phyloP scores from a whole-genome alignment of 1,139 yeast species.

The Diutina neorugosa region DNA sequence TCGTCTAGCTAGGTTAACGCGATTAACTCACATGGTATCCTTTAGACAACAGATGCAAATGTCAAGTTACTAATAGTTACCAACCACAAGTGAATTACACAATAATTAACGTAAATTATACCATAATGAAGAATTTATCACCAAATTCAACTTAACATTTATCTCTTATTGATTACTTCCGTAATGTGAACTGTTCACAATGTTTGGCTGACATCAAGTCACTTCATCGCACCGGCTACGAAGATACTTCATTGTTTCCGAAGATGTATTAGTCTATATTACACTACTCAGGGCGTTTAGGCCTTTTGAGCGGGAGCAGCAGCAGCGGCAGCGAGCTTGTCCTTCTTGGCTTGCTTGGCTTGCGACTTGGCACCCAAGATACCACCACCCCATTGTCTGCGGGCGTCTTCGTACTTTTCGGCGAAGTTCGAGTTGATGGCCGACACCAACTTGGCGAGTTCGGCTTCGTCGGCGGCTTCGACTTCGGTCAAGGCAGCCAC shows the following conservation, averaged over 20 bases:
- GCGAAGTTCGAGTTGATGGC: slow-evolving; percentile 87
- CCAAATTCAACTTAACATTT: too few relatives aligned
- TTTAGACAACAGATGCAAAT: too few relatives aligned
- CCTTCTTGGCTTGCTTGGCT: slow-evolving; percentile 47
- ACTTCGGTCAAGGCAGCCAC: slow-evolving; percentile 97
- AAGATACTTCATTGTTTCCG: background rate
- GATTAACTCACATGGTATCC: too few relatives aligned
- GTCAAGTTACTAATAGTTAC: too few relatives aligned
- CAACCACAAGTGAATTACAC: too few relatives aligned
- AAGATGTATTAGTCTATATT: slow-evolving; percentile 2
- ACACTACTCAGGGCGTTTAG: background rate
- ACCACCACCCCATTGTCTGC: slow-evolving; percentile 99
- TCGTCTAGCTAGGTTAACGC: too few relatives aligned
- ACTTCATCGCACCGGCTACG: too few relatives aligned
- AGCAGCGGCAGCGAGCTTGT: slow-evolving; percentile 2
- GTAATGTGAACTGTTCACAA: too few relatives aligned
- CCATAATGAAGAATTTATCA: too few relatives aligned
- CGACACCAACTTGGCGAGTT: slow-evolving; percentile 82
- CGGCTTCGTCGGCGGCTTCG: slow-evolving; percentile 85
- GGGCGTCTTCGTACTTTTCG: slow-evolving; percentile 87
- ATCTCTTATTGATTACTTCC: too few relatives aligned
- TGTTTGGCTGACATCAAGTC: too few relatives aligned
- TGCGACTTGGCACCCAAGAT: slow-evolving; percentile 87
- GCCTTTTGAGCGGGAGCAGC: slow-evolving; percentile 2
- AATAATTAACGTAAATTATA: too few relatives aligned